phyloP scores from a whole-genome alignment of 2,329 filamentous ascomycete species.

The Amesomyces nigricolor region DNA sequence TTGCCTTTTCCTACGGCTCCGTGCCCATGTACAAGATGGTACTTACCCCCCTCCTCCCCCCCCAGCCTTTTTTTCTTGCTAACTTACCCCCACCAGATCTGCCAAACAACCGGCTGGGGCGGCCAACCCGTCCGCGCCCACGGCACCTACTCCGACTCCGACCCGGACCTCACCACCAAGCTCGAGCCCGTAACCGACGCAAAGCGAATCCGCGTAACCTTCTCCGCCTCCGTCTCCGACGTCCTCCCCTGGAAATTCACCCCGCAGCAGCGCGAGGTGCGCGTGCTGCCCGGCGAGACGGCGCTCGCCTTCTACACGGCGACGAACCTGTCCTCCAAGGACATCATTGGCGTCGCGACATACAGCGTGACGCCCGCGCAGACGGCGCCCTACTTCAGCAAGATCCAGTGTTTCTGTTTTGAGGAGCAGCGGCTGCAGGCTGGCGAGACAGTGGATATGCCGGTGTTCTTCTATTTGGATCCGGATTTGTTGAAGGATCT shows the following conservation, averaged over 20 bases:
- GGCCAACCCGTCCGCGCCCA: constrained; percentile 86
- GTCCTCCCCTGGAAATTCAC: constrained; percentile 96
- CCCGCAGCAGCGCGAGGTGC: constrained; percentile 93
- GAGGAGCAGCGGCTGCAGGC: constrained; percentile 93
- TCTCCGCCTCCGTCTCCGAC: constrained; percentile 92
- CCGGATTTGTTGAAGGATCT: constrained; percentile 89
- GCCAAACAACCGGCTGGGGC: constrained; percentile 83
- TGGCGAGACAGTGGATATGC: constrained; percentile 98
- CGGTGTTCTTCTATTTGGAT: constrained; percentile 98
- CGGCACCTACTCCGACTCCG: constrained; percentile 35
- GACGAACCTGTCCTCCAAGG: constrained; percentile 80
- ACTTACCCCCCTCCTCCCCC: constrained; percentile 13
- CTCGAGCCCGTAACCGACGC: constrained; percentile 75
- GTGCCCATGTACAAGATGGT: constrained; percentile 88
- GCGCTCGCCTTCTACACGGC: constrained; percentile 97
- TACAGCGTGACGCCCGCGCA: constrained; percentile 96
- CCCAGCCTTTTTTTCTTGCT: neutral
- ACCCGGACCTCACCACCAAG: constrained; percentile 62
- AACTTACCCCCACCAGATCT: constrained; percentile 51
- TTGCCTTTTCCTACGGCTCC: constrained; percentile 74
- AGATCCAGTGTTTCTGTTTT: constrained; percentile 99
- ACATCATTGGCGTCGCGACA: constrained; percentile 97
- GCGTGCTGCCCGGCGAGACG: constrained; percentile 91
- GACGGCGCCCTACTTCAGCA: constrained; percentile 96
- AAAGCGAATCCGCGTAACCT: constrained; percentile 87